Evolutionary conservation across 495 filamentous ascomycete genomes (phyloP).

Genomic region (Penicillium pancosmium): DNA sequence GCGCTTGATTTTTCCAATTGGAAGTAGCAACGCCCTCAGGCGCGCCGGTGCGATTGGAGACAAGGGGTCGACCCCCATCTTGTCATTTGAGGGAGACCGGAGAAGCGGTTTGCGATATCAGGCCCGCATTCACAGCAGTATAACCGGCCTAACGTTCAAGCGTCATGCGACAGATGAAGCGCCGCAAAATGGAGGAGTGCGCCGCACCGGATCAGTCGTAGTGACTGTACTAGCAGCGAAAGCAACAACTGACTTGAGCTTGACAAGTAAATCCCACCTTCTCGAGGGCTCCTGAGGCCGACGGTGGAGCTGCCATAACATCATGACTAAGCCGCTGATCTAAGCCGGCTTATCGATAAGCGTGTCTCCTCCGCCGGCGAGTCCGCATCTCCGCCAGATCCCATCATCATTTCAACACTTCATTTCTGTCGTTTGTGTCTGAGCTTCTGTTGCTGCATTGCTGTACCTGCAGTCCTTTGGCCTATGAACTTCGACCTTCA

Average conservation of each 20-base stretch:
- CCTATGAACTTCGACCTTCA: neutral
- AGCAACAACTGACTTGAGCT: slow-evolving; percentile 11
- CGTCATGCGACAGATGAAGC: slow-evolving; percentile 27
- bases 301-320: slow-evolving; percentile 11
- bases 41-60: slow-evolving; percentile 88
- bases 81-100: slow-evolving; percentile 45
- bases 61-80: slow-evolving; percentile 82
- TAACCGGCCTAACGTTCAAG: slow-evolving; percentile 19
- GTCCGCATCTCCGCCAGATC: neutral
- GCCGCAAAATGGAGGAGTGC: neutral
- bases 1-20: slow-evolving; percentile 81
- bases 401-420: neutral
- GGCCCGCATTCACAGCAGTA: slow-evolving; percentile 39
- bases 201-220: slow-evolving; percentile 8
- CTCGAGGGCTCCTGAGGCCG: slow-evolving; percentile 24
- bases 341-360: slow-evolving; percentile 21
- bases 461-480: neutral
- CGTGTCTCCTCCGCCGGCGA: slow-evolving; percentile 18
- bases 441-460: neutral
- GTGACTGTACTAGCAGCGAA: neutral
- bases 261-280: slow-evolving; percentile 9
- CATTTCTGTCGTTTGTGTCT: neutral
- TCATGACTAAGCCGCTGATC: slow-evolving; percentile 10
- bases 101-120: slow-evolving; percentile 35
- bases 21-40: slow-evolving; percentile 80